Percentiles rank a stretch among this genome's conserved stretches.
These are phyloP conservation scores for Yamadazyma insecticola DNA, from an alignment of 805 yeast genomes.

Conservation along the genomic window DNA sequence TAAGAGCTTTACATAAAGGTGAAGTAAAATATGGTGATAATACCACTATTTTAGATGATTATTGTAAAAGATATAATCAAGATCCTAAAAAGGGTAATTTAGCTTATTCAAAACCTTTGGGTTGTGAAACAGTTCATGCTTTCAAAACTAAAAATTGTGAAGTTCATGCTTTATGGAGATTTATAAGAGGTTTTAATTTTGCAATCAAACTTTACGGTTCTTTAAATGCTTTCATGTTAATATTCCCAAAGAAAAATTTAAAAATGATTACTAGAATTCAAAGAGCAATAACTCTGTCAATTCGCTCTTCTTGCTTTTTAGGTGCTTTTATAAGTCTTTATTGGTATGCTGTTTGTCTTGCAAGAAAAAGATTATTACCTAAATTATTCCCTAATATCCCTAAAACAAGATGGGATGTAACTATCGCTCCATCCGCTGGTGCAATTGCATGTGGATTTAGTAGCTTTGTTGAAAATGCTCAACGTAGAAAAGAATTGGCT, in stretches of 20 bases:
- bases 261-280: conserved; percentile 12
- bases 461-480: conserved; percentile 33
- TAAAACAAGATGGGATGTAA: conserved; percentile 30
- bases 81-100: conserved; percentile 27
- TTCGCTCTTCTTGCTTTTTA: conserved; percentile 40
- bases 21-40: conserved; percentile 32
- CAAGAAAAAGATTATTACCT: conserved; percentile 37
- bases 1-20: conserved; percentile 26
- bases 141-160: conserved; percentile 38
- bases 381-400: conserved; percentile 32
- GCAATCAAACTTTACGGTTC: conserved; percentile 40
- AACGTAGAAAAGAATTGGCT: conserved; percentile 44
- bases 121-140: conserved; percentile 39
- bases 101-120: conserved; percentile 23
- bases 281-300: conserved; percentile 21
- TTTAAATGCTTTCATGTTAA: conserved; percentile 29
- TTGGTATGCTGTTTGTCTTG: conserved; percentile 47
- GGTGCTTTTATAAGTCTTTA: conserved; percentile 37
- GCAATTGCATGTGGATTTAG: conserved; percentile 39
- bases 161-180: conserved; percentile 43
- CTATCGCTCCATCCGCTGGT: conserved; percentile 38
- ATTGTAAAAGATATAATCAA: conserved; percentile 28
- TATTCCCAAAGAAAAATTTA: conserved; percentile 16
- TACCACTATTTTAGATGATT: conserved; percentile 24
- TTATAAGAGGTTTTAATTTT: conserved; percentile 35